A percentile compares a stretch with the other conserved stretches of the same genome.
These are phyloP conservation scores for Paecilomyces fulvus DNA, from an alignment of 2,329 filamentous ascomycete genomes.

Conservation along the genomic window DNA sequence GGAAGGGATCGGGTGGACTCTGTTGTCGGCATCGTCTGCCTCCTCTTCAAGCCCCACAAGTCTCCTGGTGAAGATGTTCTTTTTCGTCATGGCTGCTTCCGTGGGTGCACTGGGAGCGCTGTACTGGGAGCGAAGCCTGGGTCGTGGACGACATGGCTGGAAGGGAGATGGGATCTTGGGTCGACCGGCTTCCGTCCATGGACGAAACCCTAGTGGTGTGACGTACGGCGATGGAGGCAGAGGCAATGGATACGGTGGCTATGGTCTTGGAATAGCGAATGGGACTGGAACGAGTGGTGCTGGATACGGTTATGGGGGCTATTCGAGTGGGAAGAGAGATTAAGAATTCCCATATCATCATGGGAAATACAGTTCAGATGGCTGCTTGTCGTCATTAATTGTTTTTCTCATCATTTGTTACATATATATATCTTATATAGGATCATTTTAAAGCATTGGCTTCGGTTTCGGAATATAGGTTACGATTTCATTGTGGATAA, in stretches of 20 bases:
- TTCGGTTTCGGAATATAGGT: background rate
- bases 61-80: constrained; percentile 23
- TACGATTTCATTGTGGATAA: background rate
- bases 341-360: constrained; percentile 13
- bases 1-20: constrained; percentile 27
- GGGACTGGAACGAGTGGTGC: constrained; percentile 9
- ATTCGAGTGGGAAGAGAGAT: constrained; percentile 34
- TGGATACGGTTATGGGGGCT: constrained; percentile 29
- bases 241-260: constrained; percentile 49
- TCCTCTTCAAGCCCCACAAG: constrained; percentile 4
- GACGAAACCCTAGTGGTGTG: constrained; percentile 42
- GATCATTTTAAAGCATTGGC: background rate
- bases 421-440: background rate
- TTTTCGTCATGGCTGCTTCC: constrained; percentile 28
- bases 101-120: constrained; percentile 27
- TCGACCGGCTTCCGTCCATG: constrained; percentile 31
- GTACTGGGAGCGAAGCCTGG: constrained; percentile 27
- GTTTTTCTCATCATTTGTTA: background rate
- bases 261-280: constrained; percentile 32
- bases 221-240: constrained; percentile 46
- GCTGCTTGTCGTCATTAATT: background rate
- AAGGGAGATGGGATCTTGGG: constrained; percentile 41
- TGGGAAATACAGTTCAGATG: background rate
- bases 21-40: constrained; percentile 7
- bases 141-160: constrained; percentile 18